A percentile compares a stretch with the other conserved stretches of the same genome.
Evolutionary conservation across 352 stramenopile genomes (phyloP).

Genomic region (Pythium grandisporangium): DNA sequence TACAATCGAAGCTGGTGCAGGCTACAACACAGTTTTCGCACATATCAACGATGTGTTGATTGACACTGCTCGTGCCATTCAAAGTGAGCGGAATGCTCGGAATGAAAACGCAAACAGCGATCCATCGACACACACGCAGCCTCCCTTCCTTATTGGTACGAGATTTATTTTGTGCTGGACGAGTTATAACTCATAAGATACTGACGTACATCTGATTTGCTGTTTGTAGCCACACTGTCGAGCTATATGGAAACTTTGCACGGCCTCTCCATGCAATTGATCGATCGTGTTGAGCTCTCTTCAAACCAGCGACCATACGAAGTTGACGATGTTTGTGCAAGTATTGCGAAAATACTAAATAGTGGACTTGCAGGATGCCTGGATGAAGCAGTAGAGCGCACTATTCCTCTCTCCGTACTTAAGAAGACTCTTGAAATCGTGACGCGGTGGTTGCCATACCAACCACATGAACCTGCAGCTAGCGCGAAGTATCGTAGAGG

Average conservation of each 20-base stretch:
- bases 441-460: conserved; percentile 7
- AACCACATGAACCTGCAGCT: not conserved
- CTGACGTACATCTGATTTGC: too few relatives aligned
- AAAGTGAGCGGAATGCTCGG: not conserved
- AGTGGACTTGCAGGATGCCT: conserved; percentile 36
- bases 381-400: conserved; percentile 11
- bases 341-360: conserved; percentile 30
- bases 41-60: conserved; percentile 31
- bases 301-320: not conserved
- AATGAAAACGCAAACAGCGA: too few relatives aligned
- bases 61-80: conserved; percentile 12
- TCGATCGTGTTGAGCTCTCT: not conserved
- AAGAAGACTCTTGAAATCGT: conserved; percentile 28
- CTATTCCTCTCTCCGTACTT: not conserved
- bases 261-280: not conserved
- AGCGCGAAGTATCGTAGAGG: too few relatives aligned
- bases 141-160: too few relatives aligned
- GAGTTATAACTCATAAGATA: too few relatives aligned
- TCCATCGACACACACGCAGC: too few relatives aligned
- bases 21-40: conserved; percentile 41
- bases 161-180: too few relatives aligned
- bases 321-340: conserved; percentile 18
- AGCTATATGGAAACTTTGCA: not conserved
- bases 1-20: conserved; percentile 32
- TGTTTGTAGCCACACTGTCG: not conserved